Evolutionary conservation across 208 protist species (phyloP), one percentile per base, ranked within the genome.

Genomic region (Crithidia expoeki): DNA sequence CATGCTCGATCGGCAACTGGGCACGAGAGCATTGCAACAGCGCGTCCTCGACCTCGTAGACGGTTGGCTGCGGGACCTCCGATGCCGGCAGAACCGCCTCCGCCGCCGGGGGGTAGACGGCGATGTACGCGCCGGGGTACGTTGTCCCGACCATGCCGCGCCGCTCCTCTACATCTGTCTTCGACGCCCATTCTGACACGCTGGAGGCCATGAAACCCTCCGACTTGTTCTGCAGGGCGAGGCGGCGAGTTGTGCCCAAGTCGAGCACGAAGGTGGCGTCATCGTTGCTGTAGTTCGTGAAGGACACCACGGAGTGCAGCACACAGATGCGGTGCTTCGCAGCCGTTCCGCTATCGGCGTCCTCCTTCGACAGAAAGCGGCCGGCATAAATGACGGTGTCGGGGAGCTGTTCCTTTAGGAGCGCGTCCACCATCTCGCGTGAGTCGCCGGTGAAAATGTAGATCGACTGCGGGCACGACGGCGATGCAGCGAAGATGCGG

Each of bases 181-280:
- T 77, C 42, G 82, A 82, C 27, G 79, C 83, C 90, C 92, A 96
- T 75, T 92, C 92, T 11, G 84, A 88, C 36, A 71, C 71, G 44
- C 68, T 82, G 25, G 75, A 77, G 2, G 76, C 76, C 50, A 96
- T 85, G 63, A 95, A 94, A 65, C 81, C 82, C 70, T 95, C 92
- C 11, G 85, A 91, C 44, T 88, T 87, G 64, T 76, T 82, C 32
- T 79, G 84, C 23, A 71, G 51, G 17, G 80, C 71, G 49, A 84
- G 28, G 12, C 83, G 84, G 9, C 81, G 74, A 19, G 88, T 88
- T 4, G 88, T 94, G 34, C 87, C 92, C 55, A 93, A 75, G 66
- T 96, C 92, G 12, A 96, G 49, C 60, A 93, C 88, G 69, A 94
- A 85, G 52, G 86, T 82, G 21, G 84, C 78, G 23, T 80, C 79